Evolutionary conservation across 192 early-diverging fungal species (phyloP), one percentile per base, ranked within the genome.

Genomic region (Chytriomyces hyalinus): DNA sequence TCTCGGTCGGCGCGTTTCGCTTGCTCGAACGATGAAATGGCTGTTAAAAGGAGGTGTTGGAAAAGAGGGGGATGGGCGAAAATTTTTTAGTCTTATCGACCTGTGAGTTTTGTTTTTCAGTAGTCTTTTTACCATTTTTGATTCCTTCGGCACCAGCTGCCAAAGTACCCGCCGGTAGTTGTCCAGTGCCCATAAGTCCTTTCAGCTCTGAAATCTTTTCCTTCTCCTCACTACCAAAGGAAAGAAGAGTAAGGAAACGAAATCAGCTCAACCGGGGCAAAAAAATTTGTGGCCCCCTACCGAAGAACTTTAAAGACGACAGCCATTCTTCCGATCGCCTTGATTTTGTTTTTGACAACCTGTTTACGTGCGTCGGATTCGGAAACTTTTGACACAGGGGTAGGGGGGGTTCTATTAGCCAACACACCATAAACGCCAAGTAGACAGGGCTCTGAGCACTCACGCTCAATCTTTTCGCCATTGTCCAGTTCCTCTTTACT

Each of bases 121-220:
- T n/a, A 2, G 65, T 61, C 48, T 44, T 73, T 73, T 53, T 83
- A 93, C 92, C 92, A 78, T 89, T 84, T 80, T 94, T 96, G 73
- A 99, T 91, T 0, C 97, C 97, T 77, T 95, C 94, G 8, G 93
- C 94, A 44, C 97, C 97, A 17, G 94, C 83, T 11, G 92, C 92
- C 57, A 99, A 84, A 36, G 92, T 92, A 24, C 96, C 97, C 53
- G 89, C 88, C 10, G 97, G 97, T 61, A 99, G 80, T 45, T 86
- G 88, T 45, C 91, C 87, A n/a, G 91, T 92, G 24, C 94, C 94
- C 81, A 96, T 87, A 45, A 96, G 81, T 36, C 88, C 90, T 84
- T 98, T 99, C 70, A 99, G 85, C 81, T 99, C 97, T 81, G 92
- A 93, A 61, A 99, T 92, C 62, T 88, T 89, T 82, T 99, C 96